Base-by-base conservation (phyloP, 768 basidiomycete genomes). In the Leucocoprinus birnbaumii region DNA sequence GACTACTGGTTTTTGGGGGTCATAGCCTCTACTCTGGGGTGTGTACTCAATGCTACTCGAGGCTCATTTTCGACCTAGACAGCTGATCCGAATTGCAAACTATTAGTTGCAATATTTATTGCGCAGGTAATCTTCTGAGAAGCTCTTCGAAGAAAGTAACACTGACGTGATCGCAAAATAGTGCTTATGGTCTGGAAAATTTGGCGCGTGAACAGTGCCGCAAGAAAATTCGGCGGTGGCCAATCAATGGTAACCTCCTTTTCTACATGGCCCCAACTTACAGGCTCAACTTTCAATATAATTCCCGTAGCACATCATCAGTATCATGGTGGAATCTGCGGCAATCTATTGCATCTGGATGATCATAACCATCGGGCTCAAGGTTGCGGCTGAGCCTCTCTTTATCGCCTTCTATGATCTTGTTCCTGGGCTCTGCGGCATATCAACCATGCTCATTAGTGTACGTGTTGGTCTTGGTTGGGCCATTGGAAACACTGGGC, bases 321-420 rank as follows among this genome's bases (percentile, higher is more conserved):
- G 25, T n/a, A 58, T 62, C 21, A 19, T 64, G 11, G 34, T 58
- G n/a, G 61, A 64, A 41, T 60, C 31, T 5, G 31, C 31, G 5
- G 31, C 31, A 5, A 31, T 31, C 26, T 64, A 62, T 40, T 64
- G 62, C 19, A 11, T 55, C 9, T 62, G 62, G 63, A 59, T 53
- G n/a, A 41, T 62, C 22, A 53, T 63, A 31, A 58, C 58, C 41
- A 51, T 63, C 19, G 46, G 49, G 10, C 11, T 52, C 11, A 59
- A 62, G 40, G 35, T 57, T 27, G n/a, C 48, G 1, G 0, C 48
- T 18, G 50, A 63, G 3, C 56, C 57, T 40, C 48, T 66, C 19
- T 61, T 63, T 34, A 57, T 59, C 31, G 19, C 52, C 35, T 59
- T 57, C 14, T 37, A 59, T 18, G 62, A 66, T 43, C 44, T 49